Evolutionary conservation across 1,139 yeast species (phyloP).

Genomic region (Fermentozyma sake): DNA sequence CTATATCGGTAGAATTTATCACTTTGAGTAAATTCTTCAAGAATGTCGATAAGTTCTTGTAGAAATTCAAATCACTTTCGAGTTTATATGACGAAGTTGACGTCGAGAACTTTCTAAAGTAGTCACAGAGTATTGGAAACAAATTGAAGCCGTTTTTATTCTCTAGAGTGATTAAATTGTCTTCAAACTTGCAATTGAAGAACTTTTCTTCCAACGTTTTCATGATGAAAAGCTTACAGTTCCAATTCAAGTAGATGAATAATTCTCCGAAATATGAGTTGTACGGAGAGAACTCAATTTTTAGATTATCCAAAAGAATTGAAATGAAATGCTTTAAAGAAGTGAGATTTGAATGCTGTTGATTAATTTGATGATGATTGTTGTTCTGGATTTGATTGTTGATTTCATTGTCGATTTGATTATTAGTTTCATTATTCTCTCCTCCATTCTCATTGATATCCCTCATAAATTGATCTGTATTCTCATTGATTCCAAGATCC

Average conservation of each 20-base stretch:
- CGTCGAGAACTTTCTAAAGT: slow-evolving; percentile 36
- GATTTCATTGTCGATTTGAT: too few species aligned
- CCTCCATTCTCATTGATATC: too few species aligned
- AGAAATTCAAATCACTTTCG: slow-evolving; percentile 16
- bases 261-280: slow-evolving; percentile 43
- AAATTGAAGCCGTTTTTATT: slow-evolving; percentile 9
- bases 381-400: too few species aligned
- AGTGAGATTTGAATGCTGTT: not conserved
- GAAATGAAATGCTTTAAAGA: not conserved
- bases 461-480: too few species aligned
- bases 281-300: slow-evolving; percentile 32
- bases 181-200: slow-evolving; percentile 9
- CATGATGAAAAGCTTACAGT: slow-evolving; percentile 24
- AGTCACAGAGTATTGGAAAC: slow-evolving; percentile 32
- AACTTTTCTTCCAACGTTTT: slow-evolving; percentile 26
- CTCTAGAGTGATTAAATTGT: slow-evolving; percentile 1
- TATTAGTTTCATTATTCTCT: too few species aligned
- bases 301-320: slow-evolving; percentile 43
- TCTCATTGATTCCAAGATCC: too few species aligned
- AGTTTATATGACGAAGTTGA: slow-evolving; percentile 20
- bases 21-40: slow-evolving; percentile 5
- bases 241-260: slow-evolving; percentile 30
- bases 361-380: not conserved
- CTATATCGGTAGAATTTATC: slow-evolving; percentile 2
- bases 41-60: slow-evolving; percentile 16